Percentiles rank a stretch among this genome's conserved stretches.
Evolutionary conservation across 192 early-diverging fungal species (phyloP).

Genomic region (Phlyctochytrium arcticum): DNA sequence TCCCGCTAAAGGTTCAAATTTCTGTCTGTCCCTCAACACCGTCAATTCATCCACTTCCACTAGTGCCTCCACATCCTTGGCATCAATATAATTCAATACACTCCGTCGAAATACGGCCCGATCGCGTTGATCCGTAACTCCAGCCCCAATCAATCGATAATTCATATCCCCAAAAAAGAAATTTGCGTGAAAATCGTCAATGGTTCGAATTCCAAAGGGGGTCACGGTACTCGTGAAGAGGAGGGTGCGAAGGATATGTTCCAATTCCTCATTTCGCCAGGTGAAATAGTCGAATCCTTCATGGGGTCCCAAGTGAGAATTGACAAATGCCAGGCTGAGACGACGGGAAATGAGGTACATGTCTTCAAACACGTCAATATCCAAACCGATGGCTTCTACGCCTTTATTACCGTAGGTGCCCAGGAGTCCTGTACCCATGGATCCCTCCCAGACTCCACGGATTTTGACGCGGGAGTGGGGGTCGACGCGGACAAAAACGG

Average conservation of each 20-base stretch:
- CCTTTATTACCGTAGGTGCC: conserved; percentile 43
- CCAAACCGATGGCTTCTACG: conserved; percentile 20
- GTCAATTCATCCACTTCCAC: conserved; percentile 31
- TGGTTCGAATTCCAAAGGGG: background rate
- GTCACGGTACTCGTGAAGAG: background rate
- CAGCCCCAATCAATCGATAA: conserved; percentile 33
- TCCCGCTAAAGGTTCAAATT: conserved; percentile 9
- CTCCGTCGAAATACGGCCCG: background rate
- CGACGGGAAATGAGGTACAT: background rate
- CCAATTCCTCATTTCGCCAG: conserved; percentile 34
- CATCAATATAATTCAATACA: conserved; percentile 25
- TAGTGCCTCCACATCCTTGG: conserved; percentile 5
- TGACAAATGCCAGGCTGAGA: conserved; percentile 29
- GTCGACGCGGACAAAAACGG: conserved; percentile 23
- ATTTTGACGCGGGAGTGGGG: conserved; percentile 2
- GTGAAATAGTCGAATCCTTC: conserved; percentile 27
- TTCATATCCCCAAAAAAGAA: conserved; percentile 41
- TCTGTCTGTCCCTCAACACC: background rate
- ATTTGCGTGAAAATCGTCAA: conserved; percentile 20
- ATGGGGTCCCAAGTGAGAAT: conserved; percentile 32
- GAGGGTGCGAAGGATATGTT: conserved; percentile 25
- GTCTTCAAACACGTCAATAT: conserved; percentile 18
- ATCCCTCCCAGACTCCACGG: conserved; percentile 15
- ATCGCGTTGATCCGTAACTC: background rate
- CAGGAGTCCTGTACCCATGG: conserved; percentile 28